These are phyloP conservation scores for Globisporangium orthogonon DNA, from an alignment of 352 stramenopile genomes.

Conservation along the genomic window DNA sequence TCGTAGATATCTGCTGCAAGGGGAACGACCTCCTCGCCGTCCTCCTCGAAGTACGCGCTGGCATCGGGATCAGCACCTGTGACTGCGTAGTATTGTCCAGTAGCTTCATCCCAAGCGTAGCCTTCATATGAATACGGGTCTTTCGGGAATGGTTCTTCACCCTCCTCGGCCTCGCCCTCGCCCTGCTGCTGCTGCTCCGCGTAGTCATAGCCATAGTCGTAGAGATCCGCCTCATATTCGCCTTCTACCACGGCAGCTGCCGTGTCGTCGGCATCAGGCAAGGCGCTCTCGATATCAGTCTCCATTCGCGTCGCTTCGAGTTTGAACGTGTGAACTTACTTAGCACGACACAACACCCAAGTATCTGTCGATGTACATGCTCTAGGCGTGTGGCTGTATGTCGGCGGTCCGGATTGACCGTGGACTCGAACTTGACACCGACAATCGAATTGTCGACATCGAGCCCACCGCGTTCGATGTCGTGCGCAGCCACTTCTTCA, in stretches of 20 bases:
- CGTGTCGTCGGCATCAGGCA: no score
- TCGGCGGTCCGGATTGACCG: conserved; percentile 46
- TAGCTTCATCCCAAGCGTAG: conserved; percentile 7
- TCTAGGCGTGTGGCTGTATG: conserved; percentile 18
- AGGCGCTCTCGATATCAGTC: background rate
- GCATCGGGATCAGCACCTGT: conserved; percentile 5
- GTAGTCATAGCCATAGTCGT: background rate
- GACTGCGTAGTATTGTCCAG: conserved; percentile 14
- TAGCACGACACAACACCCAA: background rate
- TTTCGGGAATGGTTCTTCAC: background rate
- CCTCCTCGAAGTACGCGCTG: background rate
- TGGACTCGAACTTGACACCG: background rate
- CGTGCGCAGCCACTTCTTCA: conserved; percentile 62
- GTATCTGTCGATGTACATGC: conserved; percentile 32
- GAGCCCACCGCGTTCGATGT: conserved; percentile 50
- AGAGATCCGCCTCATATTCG: background rate
- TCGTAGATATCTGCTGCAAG: conserved; percentile 37
- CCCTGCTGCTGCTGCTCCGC: background rate
- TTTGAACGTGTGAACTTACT: background rate
- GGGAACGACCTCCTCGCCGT: background rate
- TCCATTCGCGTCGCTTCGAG: background rate
- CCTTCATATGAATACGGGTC: background rate
- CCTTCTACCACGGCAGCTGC: background rate
- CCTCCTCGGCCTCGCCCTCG: no score
- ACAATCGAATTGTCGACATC: conserved; percentile 33